Evolutionary conservation across 2,329 filamentous ascomycete species (phyloP), one percentile per base, ranked within the genome.

Genomic region (Colletotrichum phormii): DNA sequence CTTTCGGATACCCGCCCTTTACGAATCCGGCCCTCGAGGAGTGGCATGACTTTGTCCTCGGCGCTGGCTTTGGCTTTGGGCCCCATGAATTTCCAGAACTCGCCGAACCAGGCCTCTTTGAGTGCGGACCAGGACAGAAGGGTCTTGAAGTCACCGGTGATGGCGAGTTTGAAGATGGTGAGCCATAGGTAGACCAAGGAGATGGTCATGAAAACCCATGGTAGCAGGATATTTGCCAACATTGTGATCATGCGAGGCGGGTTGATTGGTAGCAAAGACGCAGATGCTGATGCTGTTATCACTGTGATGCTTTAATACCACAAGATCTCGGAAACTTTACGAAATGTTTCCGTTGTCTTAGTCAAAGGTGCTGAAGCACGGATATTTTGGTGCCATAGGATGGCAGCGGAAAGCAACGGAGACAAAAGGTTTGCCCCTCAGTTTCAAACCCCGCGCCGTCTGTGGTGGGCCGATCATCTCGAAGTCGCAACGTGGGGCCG

Each of bases 21-120:
- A 5, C 65, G 60, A 1, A 81, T 77, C 37, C 81, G 79, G 5
- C 85, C 85, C 46, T 85, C 81, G 1, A 89, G 80, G 0, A 89
- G 79, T 0, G 88, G 86, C 12, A 85, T 74, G 1, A 90, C 86
- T 24, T 77, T 77, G 0, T 77, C 75, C 3, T 78, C 81, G n/a
- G 80, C 65, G 12, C 46, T 24, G 11, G 31, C 46, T 29, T 67
- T 67, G 2, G 65, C 31, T n/a, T 29, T 66, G 0, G 87, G 86
- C 0, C 87, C 88, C 49, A 82, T 84, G 69, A 75, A 80, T 18
- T 77, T 76, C 88, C 89, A 91, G 81, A 90, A 89, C 22, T 79
- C 78, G 22, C 83, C 83, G 80, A 90, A 91, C 88, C 89, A 90
- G 73, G 78, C 80, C 11, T 79, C 76, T 53, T 80, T 80, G 53